Percentiles rank a stretch among this genome's conserved stretches.
phyloP scores from a whole-genome alignment of 805 yeast species.

The Cyberlindnera subsufficiens region DNA sequence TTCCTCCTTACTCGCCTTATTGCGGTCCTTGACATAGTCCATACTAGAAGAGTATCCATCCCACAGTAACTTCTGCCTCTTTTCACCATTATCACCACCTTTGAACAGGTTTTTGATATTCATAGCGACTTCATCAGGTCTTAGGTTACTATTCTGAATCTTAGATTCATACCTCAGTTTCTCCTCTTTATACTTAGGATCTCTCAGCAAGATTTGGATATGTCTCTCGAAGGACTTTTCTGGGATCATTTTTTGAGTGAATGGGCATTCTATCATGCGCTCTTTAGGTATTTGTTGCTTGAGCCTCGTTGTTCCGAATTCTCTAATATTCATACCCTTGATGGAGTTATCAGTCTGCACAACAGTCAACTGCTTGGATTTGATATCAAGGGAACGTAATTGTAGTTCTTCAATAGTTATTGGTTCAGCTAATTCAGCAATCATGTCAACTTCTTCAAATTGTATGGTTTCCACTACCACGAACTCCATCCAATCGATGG shows the following conservation, averaged over 20 bases:
- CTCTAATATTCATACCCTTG: slow-evolving; percentile 53
- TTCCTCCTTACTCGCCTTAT: slow-evolving; percentile 18
- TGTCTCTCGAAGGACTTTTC: slow-evolving; percentile 70
- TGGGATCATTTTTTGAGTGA: slow-evolving; percentile 65
- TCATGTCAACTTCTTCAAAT: slow-evolving; percentile 56
- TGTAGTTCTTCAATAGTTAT: slow-evolving; percentile 53
- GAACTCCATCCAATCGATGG: slow-evolving; percentile 87
- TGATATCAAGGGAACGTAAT: slow-evolving; percentile 44
- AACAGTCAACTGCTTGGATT: slow-evolving; percentile 15
- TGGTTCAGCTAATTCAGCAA: slow-evolving; percentile 47
- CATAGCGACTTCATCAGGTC: slow-evolving; percentile 53
- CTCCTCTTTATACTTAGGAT: slow-evolving; percentile 73
- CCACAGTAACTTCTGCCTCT: slow-evolving; percentile 28
- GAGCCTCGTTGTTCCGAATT: slow-evolving; percentile 67
- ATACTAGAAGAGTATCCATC: slow-evolving; percentile 28
- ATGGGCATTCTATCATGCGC: slow-evolving; percentile 60
- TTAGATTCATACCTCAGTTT: slow-evolving; percentile 51
- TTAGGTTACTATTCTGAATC: slow-evolving; percentile 43
- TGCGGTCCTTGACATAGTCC: slow-evolving; percentile 16
- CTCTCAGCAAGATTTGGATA: slow-evolving; percentile 60
- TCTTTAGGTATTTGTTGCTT: slow-evolving; percentile 25
- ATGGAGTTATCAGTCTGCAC: background rate
- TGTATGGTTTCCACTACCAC: slow-evolving; percentile 61
- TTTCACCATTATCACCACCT: slow-evolving; percentile 6
- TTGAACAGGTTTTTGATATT: slow-evolving; percentile 48